Percentiles rank a stretch among this genome's conserved stretches.
phyloP scores from a whole-genome alignment of 2,329 filamentous ascomycete species.

The Hawksworthiomyces lignivorus region DNA sequence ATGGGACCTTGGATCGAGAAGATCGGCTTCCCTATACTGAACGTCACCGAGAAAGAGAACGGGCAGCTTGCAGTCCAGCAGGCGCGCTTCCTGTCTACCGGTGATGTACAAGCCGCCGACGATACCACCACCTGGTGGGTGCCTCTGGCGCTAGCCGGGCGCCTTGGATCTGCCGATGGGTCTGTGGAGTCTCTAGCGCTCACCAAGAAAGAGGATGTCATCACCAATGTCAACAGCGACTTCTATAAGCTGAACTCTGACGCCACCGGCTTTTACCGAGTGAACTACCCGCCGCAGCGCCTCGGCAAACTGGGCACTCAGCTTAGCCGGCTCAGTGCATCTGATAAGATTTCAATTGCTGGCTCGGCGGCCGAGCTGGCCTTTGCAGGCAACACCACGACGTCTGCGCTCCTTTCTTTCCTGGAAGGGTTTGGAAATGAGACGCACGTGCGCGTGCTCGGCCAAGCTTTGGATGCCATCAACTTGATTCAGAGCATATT shows the following conservation, averaged over 20 bases:
- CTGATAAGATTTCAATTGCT: conserved; percentile 89
- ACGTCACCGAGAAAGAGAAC: conserved; percentile 66
- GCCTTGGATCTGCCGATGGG: conserved; percentile 50
- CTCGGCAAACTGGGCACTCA: conserved; percentile 73
- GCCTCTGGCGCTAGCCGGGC: conserved; percentile 76
- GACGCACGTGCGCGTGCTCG: conserved; percentile 81
- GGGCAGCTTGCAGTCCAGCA: conserved; percentile 78
- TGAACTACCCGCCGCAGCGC: conserved; percentile 82
- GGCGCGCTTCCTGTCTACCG: conserved; percentile 81
- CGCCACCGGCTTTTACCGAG: conserved; percentile 82
- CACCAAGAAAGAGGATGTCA: conserved; percentile 66
- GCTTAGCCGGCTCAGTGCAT: conserved; percentile 65
- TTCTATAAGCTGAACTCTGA: conserved; percentile 95
- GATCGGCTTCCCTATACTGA: conserved; percentile 89
- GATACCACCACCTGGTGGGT: conserved; percentile 95
- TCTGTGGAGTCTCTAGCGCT: conserved; percentile 57
- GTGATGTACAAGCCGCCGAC: conserved; percentile 84
- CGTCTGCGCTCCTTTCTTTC: conserved; percentile 73
- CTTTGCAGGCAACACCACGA: conserved; percentile 76
- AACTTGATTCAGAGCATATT: conserved; percentile 78
- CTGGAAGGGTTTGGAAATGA: conserved; percentile 78
- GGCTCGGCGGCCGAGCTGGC: conserved; percentile 86
- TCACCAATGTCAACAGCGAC: conserved; percentile 63
- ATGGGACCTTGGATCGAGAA: conserved; percentile 96
- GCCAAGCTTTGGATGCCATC: conserved; percentile 71